These are phyloP conservation scores for Chlorociboria aeruginascens DNA, from an alignment of 495 filamentous ascomycete species.

Conservation along the genomic window DNA sequence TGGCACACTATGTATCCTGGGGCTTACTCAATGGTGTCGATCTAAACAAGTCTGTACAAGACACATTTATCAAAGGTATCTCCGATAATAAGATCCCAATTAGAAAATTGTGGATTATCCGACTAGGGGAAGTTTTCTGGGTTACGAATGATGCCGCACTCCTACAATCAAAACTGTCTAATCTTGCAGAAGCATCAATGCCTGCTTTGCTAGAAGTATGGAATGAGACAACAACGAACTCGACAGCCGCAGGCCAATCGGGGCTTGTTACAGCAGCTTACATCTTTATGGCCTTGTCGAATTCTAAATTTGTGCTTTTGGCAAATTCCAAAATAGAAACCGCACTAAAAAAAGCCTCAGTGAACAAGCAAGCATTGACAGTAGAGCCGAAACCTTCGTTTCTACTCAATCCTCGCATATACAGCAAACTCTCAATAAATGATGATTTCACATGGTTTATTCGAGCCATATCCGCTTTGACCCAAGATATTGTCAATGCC, in stretches of 20 bases:
- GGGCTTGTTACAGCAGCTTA: constrained; percentile 66
- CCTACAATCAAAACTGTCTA: constrained; percentile 30
- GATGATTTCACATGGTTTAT: constrained; percentile 69
- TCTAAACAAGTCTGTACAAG: constrained; percentile 48
- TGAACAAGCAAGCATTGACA: constrained; percentile 49
- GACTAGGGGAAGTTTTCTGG: constrained; percentile 63
- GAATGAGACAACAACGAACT: constrained; percentile 65
- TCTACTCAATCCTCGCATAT: constrained; percentile 71
- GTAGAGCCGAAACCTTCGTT: constrained; percentile 69
- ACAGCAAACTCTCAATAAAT: constrained; percentile 57
- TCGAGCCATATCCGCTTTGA: constrained; percentile 52
- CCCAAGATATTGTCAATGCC: constrained; percentile 29
- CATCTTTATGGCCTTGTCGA: constrained; percentile 51
- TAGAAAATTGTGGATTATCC: constrained; percentile 70
- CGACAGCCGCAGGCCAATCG: constrained; percentile 59
- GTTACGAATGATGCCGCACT: constrained; percentile 30
- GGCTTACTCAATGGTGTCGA: constrained; percentile 45
- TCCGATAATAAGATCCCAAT: constrained; percentile 70
- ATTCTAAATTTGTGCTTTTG: constrained; percentile 31
- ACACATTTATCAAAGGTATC: constrained; percentile 68
- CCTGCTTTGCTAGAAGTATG: constrained; percentile 60
- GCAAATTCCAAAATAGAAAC: constrained; percentile 29
- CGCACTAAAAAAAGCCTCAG: constrained; percentile 43
- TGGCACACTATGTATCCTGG: constrained; percentile 47
- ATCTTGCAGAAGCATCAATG: constrained; percentile 47